phyloP scores from a whole-genome alignment of 2,329 filamentous ascomycete species.

The Pseudocercospora macadamiae region DNA sequence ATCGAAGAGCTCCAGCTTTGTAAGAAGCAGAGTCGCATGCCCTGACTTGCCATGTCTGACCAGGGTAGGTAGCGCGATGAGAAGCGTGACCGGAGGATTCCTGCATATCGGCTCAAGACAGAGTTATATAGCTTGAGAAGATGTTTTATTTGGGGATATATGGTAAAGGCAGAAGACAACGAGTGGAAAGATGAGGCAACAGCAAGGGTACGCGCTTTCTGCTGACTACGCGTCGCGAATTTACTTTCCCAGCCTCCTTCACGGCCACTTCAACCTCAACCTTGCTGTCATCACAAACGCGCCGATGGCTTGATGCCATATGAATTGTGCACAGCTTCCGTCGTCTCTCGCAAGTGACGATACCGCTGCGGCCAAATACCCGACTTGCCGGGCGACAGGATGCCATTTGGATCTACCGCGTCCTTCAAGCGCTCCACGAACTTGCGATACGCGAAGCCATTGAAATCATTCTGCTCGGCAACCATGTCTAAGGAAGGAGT shows the following conservation, averaged over 20 bases:
- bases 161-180: too few relatives aligned
- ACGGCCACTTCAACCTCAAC: too few relatives aligned
- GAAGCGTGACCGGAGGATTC: not conserved
- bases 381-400: not conserved
- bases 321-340: not conserved
- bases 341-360: not conserved
- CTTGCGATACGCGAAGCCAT: not conserved
- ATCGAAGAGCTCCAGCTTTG: too few relatives aligned
- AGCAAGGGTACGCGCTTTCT: too few relatives aligned
- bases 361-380: not conserved
- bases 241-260: too few relatives aligned
- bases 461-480: constrained; percentile 2
- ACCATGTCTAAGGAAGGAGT: not conserved
- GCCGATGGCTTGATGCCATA: not conserved
- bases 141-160: too few relatives aligned
- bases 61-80: not conserved
- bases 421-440: not conserved
- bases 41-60: not conserved
- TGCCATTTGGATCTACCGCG: not conserved
- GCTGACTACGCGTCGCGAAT: too few relatives aligned
- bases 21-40: not conserved
- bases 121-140: not conserved
- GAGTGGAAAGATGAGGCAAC: too few relatives aligned
- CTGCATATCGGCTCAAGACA: not conserved
- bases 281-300: not conserved